Evolutionary conservation across 2,329 filamentous ascomycete species (phyloP).

Genomic region (Xylaria sp.): DNA sequence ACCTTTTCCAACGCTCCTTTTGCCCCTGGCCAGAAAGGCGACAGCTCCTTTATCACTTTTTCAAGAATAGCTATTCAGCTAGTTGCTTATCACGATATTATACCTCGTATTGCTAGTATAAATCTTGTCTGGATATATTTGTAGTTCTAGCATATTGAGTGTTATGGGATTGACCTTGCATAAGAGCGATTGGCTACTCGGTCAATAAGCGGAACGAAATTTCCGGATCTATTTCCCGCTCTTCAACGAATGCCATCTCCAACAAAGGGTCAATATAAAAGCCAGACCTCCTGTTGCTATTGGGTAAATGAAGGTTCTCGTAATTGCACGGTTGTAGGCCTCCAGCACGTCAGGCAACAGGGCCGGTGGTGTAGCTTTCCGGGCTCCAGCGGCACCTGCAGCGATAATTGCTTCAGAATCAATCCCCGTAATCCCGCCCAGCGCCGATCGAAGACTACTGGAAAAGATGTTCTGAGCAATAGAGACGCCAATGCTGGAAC

Average conservation of each 20-base stretch:
- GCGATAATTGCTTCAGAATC: slow-evolving; percentile 12
- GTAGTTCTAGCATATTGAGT: not conserved
- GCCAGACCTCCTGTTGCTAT: slow-evolving; percentile 17
- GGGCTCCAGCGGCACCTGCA: slow-evolving; percentile 15
- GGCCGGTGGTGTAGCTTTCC: slow-evolving; percentile 5
- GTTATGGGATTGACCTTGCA: not conserved
- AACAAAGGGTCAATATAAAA: slow-evolving; percentile 9
- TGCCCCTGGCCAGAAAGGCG: no score
- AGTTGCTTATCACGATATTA: no score
- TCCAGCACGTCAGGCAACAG: slow-evolving; percentile 8
- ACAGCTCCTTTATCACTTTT: no score
- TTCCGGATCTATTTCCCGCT: not conserved
- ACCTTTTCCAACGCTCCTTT: no score
- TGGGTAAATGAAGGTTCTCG: slow-evolving; percentile 17
- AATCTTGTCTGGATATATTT: not conserved
- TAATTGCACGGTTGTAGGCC: slow-evolving; percentile 11
- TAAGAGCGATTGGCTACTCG: not conserved
- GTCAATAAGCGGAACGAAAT: not conserved
- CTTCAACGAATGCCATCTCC: slow-evolving; percentile 13
- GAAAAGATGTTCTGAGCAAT: slow-evolving; percentile 25
- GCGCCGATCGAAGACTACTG: slow-evolving; percentile 12
- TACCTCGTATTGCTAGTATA: not conserved
- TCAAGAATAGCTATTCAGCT: no score
- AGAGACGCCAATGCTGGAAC: slow-evolving; percentile 17
- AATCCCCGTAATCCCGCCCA: slow-evolving; percentile 3